phyloP scores from a whole-genome alignment of 2,329 filamentous ascomycete species.

The Arthrobotrys megalospora region DNA sequence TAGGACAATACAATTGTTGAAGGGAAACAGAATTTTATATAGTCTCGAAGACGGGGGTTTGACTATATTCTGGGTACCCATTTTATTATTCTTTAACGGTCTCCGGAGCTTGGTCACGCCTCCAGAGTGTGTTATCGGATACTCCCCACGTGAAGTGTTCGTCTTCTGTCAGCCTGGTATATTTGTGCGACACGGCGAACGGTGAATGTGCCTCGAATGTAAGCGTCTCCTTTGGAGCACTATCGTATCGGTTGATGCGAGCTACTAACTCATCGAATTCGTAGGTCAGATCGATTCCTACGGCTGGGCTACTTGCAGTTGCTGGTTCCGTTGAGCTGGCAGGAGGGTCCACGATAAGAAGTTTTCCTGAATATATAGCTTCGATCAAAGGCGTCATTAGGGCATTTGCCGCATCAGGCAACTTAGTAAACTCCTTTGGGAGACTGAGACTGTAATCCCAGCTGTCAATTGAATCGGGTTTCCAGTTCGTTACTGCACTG shows the following conservation, averaged over 20 bases:
- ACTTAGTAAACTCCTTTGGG: background rate
- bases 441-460: background rate
- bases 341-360: background rate
- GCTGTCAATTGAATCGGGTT: background rate
- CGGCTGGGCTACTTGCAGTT: background rate
- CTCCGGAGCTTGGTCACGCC: background rate
- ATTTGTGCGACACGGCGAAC: constrained; percentile 2
- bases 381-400: constrained; percentile 7
- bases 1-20: too few relatives aligned
- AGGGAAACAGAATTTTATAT: too few relatives aligned
- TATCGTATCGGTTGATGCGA: constrained; percentile 5
- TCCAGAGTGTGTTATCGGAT: background rate
- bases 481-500: constrained; percentile 1
- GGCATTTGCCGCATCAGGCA: constrained; percentile 12
- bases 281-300: constrained; percentile 18
- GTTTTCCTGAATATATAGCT: constrained; percentile 17
- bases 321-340: background rate
- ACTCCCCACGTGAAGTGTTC: constrained; percentile 1
- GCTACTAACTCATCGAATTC: background rate
- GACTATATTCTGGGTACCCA: too few relatives aligned
- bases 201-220: constrained; percentile 5
- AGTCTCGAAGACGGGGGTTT: too few relatives aligned
- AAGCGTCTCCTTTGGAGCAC: background rate
- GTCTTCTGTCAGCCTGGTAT: background rate
- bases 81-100: too few relatives aligned